Evolutionary conservation across 352 stramenopile species (phyloP).

Genomic region (Phytophthora megakarya): DNA sequence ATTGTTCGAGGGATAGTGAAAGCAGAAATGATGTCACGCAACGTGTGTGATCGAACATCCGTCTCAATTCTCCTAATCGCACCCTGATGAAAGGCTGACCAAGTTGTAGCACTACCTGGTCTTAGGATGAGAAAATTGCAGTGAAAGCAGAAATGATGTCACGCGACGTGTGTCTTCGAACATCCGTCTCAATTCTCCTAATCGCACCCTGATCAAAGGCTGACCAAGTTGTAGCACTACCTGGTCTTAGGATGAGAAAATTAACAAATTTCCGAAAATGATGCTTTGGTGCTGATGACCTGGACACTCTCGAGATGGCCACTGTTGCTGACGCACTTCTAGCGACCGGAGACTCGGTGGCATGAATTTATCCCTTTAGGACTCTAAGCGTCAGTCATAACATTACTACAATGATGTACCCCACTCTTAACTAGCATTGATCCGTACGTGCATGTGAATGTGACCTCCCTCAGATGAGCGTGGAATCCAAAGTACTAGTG

Average conservation of each 20-base stretch:
- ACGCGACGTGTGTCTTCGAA: neutral
- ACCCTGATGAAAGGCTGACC: neutral
- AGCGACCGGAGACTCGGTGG: too few relatives aligned
- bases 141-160: neutral
- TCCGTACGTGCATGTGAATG: slow-evolving; percentile 36
- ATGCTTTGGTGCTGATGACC: too few relatives aligned
- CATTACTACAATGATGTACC: too few relatives aligned
- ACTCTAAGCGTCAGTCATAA: too few relatives aligned
- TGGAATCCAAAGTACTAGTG: slow-evolving; percentile 46
- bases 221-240: neutral
- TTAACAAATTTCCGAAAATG: too few relatives aligned
- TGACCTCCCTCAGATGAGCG: slow-evolving; percentile 35
- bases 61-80: too few relatives aligned
- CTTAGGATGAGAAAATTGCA: too few relatives aligned
- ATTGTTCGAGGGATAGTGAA: neutral
- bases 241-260: too few relatives aligned
- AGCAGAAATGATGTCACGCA: neutral
- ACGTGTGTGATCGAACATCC: neutral
- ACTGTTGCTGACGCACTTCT: too few relatives aligned
- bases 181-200: too few relatives aligned
- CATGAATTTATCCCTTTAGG: too few relatives aligned
- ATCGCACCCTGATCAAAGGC: neutral
- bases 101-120: neutral
- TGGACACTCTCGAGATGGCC: too few relatives aligned
- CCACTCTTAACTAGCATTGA: slow-evolving; percentile 40